phyloP scores from a whole-genome alignment of 2,329 filamentous ascomycete genomes.

The Colletotrichum sp. region DNA sequence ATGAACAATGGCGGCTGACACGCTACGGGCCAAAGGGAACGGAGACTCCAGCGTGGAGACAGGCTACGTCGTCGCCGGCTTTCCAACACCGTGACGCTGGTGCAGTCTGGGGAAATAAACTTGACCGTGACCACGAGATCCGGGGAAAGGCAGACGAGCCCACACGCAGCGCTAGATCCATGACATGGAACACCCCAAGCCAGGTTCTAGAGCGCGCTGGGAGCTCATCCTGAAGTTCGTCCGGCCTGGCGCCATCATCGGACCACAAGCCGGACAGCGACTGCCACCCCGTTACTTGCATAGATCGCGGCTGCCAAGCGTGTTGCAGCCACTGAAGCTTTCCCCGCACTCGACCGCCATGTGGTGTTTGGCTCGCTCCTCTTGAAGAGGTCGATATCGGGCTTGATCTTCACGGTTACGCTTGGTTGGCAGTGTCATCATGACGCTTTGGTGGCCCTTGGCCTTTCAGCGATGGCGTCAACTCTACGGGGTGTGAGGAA shows the following conservation, averaged over 20 bases:
- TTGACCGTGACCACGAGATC: not conserved
- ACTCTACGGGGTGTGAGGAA: not conserved
- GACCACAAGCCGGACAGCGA: not conserved
- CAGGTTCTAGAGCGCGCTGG: not conserved
- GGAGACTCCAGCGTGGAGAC: not conserved
- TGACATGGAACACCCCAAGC: not conserved
- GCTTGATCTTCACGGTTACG: not conserved
- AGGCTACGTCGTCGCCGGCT: not conserved
- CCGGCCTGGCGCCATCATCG: constrained; percentile 7
- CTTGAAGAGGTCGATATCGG: not conserved
- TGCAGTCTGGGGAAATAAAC: constrained; percentile 11
- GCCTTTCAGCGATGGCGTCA: not conserved
- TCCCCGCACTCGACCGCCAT: constrained; percentile 7
- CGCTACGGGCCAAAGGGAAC: not conserved
- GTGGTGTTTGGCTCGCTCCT: not conserved
- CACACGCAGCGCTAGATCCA: not conserved
- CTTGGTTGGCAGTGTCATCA: constrained; percentile 7
- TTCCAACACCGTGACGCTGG: not conserved
- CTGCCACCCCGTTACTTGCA: not conserved
- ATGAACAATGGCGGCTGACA: not conserved
- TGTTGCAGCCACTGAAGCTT: not conserved
- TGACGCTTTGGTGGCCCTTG: constrained; percentile 3
- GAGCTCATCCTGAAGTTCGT: not conserved
- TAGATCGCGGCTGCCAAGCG: not conserved
- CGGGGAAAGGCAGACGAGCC: not conserved